Conservation (phyloP, 2,329 filamentous ascomycete genomes). For the Ciborinia camelliae region DNA sequence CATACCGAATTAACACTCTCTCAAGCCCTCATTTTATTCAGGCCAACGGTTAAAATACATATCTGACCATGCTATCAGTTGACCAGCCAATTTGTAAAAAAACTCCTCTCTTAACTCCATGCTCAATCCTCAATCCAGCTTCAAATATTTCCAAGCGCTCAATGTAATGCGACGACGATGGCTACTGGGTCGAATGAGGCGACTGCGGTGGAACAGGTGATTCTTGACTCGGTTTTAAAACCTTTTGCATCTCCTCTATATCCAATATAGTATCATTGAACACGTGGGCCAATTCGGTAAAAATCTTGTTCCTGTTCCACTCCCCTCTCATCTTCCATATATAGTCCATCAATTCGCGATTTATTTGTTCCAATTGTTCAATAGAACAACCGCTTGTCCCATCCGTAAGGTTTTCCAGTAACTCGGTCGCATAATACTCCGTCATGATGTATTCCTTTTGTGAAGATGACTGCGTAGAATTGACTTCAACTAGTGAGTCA, state of each 20-base stretch:
- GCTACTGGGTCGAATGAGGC: neutral
- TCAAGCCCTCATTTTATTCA: neutral
- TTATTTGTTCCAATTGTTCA: conserved; percentile 93
- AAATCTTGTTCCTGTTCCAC: conserved; percentile 78
- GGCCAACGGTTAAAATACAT: conserved; percentile 13
- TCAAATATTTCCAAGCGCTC: conserved; percentile 2
- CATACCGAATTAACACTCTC: conserved; percentile 5
- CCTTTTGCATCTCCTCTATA: conserved; percentile 48
- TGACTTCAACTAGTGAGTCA: conserved; percentile 34
- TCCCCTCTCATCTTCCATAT: conserved; percentile 77
- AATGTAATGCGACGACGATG: neutral
- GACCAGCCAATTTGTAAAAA: conserved; percentile 6
- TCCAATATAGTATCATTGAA: conserved; percentile 75
- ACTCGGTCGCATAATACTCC: conserved; percentile 37
- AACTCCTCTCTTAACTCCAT: neutral
- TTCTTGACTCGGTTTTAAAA: conserved; percentile 32
- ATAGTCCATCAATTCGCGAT: conserved; percentile 83
- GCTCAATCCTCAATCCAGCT: neutral
- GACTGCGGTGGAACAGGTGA: neutral
- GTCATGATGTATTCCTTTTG: conserved; percentile 41
- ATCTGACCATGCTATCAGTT: conserved; percentile 3
- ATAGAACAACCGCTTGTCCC: conserved; percentile 49
- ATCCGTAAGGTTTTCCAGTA: conserved; percentile 29
- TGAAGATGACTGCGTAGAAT: conserved; percentile 32
- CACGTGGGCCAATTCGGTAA: conserved; percentile 57